Evolutionary conservation across 225 moss, liverwort and hornwort genomes (phyloP).

Genomic region (Asterella californica): DNA sequence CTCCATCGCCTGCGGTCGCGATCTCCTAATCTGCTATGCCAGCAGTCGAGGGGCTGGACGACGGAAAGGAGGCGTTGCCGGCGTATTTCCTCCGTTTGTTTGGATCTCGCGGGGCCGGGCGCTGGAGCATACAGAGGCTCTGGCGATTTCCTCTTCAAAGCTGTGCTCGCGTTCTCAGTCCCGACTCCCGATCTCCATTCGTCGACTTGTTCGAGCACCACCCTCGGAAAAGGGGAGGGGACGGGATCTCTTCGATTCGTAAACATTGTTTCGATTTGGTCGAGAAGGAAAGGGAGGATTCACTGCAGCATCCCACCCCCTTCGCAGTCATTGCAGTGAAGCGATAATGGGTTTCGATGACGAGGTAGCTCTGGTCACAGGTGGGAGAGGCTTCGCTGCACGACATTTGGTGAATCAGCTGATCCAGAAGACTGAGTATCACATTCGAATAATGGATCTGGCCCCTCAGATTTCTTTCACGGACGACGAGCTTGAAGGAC

Average conservation of each 20-base stretch:
- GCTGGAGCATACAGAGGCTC: background rate
- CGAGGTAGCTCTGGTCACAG: constrained; percentile 56
- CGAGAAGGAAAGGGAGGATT: background rate
- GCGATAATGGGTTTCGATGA: constrained; percentile 26
- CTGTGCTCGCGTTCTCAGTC: background rate
- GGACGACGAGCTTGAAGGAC: constrained; percentile 56
- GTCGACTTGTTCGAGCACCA: background rate
- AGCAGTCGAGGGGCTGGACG: too few species aligned
- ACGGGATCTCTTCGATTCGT: background rate
- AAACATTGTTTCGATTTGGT: background rate
- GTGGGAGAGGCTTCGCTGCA: constrained; percentile 81
- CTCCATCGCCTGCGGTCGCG: too few species aligned
- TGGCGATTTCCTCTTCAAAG: background rate
- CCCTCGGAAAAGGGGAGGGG: background rate
- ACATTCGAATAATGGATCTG: constrained; percentile 72
- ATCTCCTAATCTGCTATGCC: too few species aligned
- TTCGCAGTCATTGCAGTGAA: background rate
- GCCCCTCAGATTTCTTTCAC: constrained; percentile 56
- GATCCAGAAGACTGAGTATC: constrained; percentile 55
- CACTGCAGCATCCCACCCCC: background rate
- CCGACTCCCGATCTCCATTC: constrained; percentile 11
- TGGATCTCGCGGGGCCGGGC: constrained; percentile 1
- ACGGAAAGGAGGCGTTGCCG: constrained; percentile 1
- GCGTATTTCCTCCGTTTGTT: background rate
- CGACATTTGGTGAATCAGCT: constrained; percentile 67